A percentile compares a stretch with the other conserved stretches of the same genome.
These are phyloP conservation scores for Coniochaeta sp. DNA, from an alignment of 2,329 filamentous ascomycete genomes.

Conservation along the genomic window DNA sequence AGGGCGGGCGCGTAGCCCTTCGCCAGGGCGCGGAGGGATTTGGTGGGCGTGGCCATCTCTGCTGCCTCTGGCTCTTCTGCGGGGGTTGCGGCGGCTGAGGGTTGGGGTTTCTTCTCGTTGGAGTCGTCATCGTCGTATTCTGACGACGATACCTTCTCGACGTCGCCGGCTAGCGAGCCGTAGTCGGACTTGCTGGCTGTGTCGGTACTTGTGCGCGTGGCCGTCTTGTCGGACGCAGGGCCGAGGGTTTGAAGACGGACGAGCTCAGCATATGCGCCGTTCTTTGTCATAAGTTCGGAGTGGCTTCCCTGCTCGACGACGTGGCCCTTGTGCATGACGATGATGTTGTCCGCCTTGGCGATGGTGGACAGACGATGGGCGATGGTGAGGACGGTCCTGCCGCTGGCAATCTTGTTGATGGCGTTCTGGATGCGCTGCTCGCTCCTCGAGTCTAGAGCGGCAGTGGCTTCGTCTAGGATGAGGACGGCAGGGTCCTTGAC, in stretches of 20 bases:
- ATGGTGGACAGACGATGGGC: conserved; percentile 49
- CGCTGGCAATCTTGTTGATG: conserved; percentile 33
- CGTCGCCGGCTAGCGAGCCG: not conserved
- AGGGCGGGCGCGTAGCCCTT: conserved; percentile 14
- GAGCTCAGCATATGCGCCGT: conserved; percentile 14
- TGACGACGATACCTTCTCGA: not conserved
- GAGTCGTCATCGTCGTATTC: not conserved
- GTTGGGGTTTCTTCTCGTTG: not conserved
- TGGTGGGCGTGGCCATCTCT: conserved; percentile 9
- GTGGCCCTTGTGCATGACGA: conserved; percentile 49
- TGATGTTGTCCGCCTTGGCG: conserved; percentile 50
- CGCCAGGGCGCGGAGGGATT: conserved; percentile 13
- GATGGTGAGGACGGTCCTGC: conserved; percentile 55
- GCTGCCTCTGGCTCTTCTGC: conserved; percentile 3
- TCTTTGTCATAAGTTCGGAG: conserved; percentile 7
- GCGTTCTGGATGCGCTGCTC: conserved; percentile 47
- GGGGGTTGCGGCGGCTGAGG: not conserved
- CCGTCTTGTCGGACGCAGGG: conserved; percentile 5
- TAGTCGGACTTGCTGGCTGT: conserved; percentile 1
- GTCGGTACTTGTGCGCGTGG: conserved; percentile 5
- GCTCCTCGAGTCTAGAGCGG: conserved; percentile 51
- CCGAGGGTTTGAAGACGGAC: conserved; percentile 16
- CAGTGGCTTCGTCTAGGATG: conserved; percentile 56
- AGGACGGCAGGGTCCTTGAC: conserved; percentile 50
- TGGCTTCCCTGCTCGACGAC: conserved; percentile 54